phyloP scores from a whole-genome alignment of 495 filamentous ascomycete species.

The Penicillium herquei region DNA sequence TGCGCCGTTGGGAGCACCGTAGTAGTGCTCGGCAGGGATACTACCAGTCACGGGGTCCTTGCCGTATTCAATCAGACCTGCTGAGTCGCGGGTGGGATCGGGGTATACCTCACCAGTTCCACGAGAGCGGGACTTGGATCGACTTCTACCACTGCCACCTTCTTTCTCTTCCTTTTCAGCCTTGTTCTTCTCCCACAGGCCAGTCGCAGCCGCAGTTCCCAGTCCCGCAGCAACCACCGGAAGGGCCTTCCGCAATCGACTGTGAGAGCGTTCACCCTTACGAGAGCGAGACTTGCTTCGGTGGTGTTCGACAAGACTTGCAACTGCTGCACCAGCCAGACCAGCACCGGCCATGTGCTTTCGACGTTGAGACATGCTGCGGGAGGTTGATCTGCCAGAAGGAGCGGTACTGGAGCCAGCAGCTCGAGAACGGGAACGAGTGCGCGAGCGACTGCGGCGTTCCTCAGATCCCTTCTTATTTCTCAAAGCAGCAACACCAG shows the following conservation, averaged over 20 bases:
- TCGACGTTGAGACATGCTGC: conserved; percentile 60
- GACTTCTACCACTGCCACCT: conserved; percentile 45
- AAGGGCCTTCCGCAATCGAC: conserved; percentile 56
- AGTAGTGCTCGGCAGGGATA: conserved; percentile 49
- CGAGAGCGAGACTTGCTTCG: conserved; percentile 69
- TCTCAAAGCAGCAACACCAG: conserved; percentile 72
- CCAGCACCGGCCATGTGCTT: conserved; percentile 74
- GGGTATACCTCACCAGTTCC: conserved; percentile 49
- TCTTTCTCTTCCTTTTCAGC: conserved; percentile 61
- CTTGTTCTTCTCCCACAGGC: conserved; percentile 76
- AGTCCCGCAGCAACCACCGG: conserved; percentile 74
- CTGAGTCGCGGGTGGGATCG: conserved; percentile 55
- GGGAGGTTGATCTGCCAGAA: conserved; percentile 32
- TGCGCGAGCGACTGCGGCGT: conserved; percentile 67
- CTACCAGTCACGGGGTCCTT: conserved; percentile 59
- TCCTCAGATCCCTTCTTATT: conserved; percentile 66
- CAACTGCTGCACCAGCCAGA: conserved; percentile 72
- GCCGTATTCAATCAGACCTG: conserved; percentile 82
- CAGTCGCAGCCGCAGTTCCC: conserved; percentile 74
- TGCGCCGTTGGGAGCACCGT: conserved; percentile 44
- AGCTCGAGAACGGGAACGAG: conserved; percentile 36
- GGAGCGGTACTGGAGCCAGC: conserved; percentile 50
- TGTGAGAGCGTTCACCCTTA: conserved; percentile 55
- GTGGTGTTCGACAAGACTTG: conserved; percentile 70
- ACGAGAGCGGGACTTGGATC: conserved; percentile 57